A percentile compares a stretch with the other conserved stretches of the same genome.
Conservation (phyloP, 176 grass and related monocot genomes). For the Raddia distichophylla region DNA sequence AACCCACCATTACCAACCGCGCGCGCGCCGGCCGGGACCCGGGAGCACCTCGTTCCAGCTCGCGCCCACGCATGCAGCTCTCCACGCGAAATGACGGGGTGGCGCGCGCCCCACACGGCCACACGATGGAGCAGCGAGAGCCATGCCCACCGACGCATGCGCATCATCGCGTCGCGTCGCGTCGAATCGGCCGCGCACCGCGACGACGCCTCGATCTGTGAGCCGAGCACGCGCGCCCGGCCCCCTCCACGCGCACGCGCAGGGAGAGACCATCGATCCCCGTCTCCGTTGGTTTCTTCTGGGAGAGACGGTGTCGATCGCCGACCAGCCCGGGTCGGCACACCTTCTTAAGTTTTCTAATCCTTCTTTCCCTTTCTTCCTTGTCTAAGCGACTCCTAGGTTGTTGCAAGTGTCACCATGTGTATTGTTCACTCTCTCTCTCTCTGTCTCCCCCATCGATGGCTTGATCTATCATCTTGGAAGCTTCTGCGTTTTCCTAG, state of each 20-base stretch:
- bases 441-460: background rate
- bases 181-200: background rate
- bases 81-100: too few species aligned
- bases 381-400: background rate
- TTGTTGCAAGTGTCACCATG: slow-evolving; percentile 22
- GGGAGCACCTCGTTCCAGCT: too few species aligned
- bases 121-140: too few species aligned
- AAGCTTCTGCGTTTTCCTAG: slow-evolving; percentile 8
- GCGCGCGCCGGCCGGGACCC: too few species aligned
- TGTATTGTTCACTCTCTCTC: too few species aligned
- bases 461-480: background rate
- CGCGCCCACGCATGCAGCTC: too few species aligned
- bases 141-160: background rate
- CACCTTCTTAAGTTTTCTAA: background rate
- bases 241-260: too few species aligned
- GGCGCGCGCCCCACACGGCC: too few species aligned
- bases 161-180: background rate
- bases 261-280: too few species aligned
- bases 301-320: background rate
- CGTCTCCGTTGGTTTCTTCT: background rate
- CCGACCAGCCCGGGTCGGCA: slow-evolving; percentile 17
- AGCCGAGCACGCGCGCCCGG: too few species aligned
- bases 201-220: too few species aligned
- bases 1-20: background rate
- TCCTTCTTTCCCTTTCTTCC: background rate